Evolutionary conservation across 257 asterid species (phyloP).

Genomic region (Solanum habrochaites): DNA sequence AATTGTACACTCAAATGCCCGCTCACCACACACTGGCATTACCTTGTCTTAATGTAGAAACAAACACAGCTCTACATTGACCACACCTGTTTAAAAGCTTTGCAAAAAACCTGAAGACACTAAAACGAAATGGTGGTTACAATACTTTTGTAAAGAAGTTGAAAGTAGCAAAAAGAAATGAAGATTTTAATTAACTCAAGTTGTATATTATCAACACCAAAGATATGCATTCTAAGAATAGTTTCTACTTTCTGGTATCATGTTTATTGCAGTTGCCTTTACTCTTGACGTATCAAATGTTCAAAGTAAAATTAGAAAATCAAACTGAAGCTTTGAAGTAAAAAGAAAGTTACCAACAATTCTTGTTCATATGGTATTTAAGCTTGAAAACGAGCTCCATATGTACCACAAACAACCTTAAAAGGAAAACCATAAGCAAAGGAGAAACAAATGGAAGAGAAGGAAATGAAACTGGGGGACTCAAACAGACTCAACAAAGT

Average conservation of each 20-base stretch:
- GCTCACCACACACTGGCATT: not conserved
- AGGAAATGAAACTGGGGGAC: not conserved
- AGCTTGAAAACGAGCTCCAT: not conserved
- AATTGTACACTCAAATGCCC: not conserved
- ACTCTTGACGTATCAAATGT: not conserved
- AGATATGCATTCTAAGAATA: not conserved
- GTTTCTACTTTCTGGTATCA: not conserved
- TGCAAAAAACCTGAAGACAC: not conserved
- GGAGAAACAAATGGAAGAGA: not conserved
- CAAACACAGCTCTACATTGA: not conserved
- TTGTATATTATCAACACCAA: not conserved
- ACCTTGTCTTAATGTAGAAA: not conserved
- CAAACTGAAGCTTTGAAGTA: not conserved
- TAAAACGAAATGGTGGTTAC: not conserved
- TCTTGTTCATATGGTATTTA: not conserved
- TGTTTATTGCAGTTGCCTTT: not conserved
- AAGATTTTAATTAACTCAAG: not conserved
- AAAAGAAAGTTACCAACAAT: not conserved
- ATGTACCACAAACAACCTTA: not conserved
- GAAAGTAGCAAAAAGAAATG: not conserved
- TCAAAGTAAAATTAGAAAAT: not conserved
- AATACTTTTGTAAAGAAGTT: not conserved
- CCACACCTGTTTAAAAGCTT: not conserved
- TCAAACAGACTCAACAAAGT: not conserved
- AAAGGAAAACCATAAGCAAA: not conserved